These are phyloP conservation scores for Trichocomaceae sp. DNA, from an alignment of 2,329 filamentous ascomycete genomes.

Conservation along the genomic window DNA sequence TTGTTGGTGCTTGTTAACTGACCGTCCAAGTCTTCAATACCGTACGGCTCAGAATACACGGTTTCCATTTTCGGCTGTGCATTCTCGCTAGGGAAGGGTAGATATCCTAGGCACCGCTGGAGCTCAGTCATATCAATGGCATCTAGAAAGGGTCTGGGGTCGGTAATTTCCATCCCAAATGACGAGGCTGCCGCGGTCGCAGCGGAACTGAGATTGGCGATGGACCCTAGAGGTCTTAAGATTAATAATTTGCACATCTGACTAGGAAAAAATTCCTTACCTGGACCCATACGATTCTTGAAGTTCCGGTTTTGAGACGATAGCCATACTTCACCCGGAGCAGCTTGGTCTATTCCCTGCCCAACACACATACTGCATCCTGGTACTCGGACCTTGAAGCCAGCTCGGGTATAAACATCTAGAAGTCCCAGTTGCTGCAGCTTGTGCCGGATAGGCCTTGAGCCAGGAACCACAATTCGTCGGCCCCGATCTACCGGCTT, in stretches of 20 bases:
- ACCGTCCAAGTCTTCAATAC: background rate
- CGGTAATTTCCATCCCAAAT: constrained; percentile 39
- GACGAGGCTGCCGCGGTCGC: constrained; percentile 43
- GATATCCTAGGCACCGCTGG: background rate
- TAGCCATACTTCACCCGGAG: constrained; percentile 38
- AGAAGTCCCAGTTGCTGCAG: constrained; percentile 30
- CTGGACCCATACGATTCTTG: constrained; percentile 40
- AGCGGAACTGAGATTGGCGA: constrained; percentile 42
- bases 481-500: constrained; percentile 26
- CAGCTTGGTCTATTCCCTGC: constrained; percentile 36
- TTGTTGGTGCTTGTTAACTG: too few relatives aligned
- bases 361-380: constrained; percentile 44
- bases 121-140: constrained; percentile 20
- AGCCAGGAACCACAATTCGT: constrained; percentile 37
- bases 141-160: constrained; percentile 27
- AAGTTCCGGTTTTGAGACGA: constrained; percentile 44
- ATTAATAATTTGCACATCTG: too few relatives aligned
- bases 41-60: constrained; percentile 1
- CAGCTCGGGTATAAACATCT: constrained; percentile 34
- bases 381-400: constrained; percentile 36
- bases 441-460: constrained; percentile 33
- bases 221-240: constrained; percentile 20
- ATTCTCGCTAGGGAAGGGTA: background rate
- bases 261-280: constrained; percentile 14
- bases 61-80: background rate